Base-by-base conservation (phyloP, 495 filamentous ascomycete species). In the Cercophora newfieldiana region DNA sequence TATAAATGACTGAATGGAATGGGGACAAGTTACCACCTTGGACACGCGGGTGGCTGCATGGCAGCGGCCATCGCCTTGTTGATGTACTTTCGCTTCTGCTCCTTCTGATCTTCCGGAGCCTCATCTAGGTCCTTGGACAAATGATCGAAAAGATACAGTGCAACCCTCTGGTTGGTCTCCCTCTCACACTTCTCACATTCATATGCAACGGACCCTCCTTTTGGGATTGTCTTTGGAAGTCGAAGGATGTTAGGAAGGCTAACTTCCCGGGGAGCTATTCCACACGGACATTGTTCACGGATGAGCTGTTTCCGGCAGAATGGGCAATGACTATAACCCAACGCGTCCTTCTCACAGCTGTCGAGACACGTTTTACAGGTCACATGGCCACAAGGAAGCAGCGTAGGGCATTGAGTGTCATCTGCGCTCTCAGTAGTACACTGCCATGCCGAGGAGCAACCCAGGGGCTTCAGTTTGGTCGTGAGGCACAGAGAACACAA, bases 311-410 rank as follows among this genome's bases (percentile, higher is more conserved):
- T 22, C 12, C 66, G 63, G 54, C 71, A 72, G 37, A 31, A 47
- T 8, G 71, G 71, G 51, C 71, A 72, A 1, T n/a, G n/a, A n/a
- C n/a, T n/a, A n/a, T n/a, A n/a, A n/a, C n/a, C n/a, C n/a, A n/a
- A n/a, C n/a, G n/a, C n/a, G n/a, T n/a, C n/a, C n/a, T n/a, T n/a
- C n/a, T n/a, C n/a, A n/a, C 68, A 70, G 3, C 6, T 10, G 0
- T 12, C 4, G 26, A 70, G 31, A 54, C 71, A 72, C 6, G 12
- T 6, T 6, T 1, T 1, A 3, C 71, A 55, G 28, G 68, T 66
- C n/a, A 70, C 61, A 33, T 72, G 71, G 21, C 68, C 71, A 29
- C 71, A 72, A 0, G 68, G 68, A 0, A 72, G 26, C 2, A 72
- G n/a, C 3, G 37, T 19, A 1, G 66, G 57, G 14, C 59, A n/a